Evolutionary conservation across 1,139 yeast species (phyloP), one percentile per base, ranked within the genome.

Genomic region (Lodderomyces theae): DNA sequence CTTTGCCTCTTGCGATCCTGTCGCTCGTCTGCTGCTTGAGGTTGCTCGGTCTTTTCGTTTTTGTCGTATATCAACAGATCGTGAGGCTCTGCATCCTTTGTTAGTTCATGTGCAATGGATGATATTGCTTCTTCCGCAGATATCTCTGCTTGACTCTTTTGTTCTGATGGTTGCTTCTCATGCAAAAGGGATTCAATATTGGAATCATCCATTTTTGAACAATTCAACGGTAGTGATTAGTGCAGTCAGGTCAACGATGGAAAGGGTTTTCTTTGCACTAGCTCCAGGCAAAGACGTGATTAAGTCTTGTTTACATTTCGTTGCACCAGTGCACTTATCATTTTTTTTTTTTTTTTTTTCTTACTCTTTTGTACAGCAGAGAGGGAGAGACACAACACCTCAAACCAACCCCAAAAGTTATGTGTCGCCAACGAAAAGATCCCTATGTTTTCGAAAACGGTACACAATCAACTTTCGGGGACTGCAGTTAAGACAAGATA

Each of bases 41-140:
- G 7, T 18, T 21, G 26, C 19, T 32, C 26, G 22, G 12, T 17
- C 10, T 32, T 15, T 17, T 32, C 25, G 6, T n/a, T 19, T 19
- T 19, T n/a, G 5, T 31, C 16, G 11, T 3, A 13, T 5, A 18
- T 13, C 13, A 32, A 13, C 17, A 15, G 18, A 5, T 32, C 35
- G 25, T 21, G 26, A n/a, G 9, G 18, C 4, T 21, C 18, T 22
- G 35, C 4, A 32, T 32, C 35, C 22, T 32, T 32, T 32, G 35
- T 19, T 22, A 32, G 19, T n/a, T 18, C 35, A 32, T 32, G 18
- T 21, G 39, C 39, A 29, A 37, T 29, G 11, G 39, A 18, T 19
- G 34, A 36, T 11, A 36, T 17, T 10, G 35, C 29, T 13, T 37
- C 30, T 37, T 37, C 39, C 3, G 19, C 30, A 13, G 39, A 18